Evolutionary conservation across 768 basidiomycete genomes (phyloP).

Genomic region (Brasilioporus rufonigricans): DNA sequence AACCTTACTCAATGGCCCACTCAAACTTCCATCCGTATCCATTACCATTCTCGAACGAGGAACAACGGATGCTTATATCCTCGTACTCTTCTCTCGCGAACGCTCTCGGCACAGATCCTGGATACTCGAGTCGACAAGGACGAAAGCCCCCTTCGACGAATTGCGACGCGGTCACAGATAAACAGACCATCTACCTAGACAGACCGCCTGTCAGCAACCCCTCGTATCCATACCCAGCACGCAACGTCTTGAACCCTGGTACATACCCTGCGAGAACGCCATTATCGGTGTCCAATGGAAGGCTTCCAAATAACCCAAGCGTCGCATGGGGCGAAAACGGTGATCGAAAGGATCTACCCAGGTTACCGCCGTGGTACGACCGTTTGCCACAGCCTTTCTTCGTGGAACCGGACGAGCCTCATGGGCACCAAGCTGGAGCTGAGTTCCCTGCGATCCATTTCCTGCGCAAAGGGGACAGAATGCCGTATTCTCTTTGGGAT

Average conservation of each 20-base stretch:
- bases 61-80: constrained; percentile 15
- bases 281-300: constrained; percentile 6
- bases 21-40: constrained; percentile 16
- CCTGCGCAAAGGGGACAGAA: constrained; percentile 19
- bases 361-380: constrained; percentile 6
- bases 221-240: constrained; percentile 30
- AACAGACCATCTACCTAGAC: constrained; percentile 17
- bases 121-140: constrained; percentile 6
- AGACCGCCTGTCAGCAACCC: constrained; percentile 17
- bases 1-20: constrained; percentile 17
- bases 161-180: constrained; percentile 6
- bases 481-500: constrained; percentile 28
- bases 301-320: background rate
- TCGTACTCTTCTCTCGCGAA: constrained; percentile 26
- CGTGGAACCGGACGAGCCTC: constrained; percentile 11
- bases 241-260: constrained; percentile 27
- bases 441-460: constrained; percentile 34
- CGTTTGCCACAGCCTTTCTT: constrained; percentile 21
- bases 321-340: background rate
- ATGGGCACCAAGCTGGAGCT: constrained; percentile 11
- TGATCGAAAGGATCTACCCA: background rate
- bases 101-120: constrained; percentile 19
- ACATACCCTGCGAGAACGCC: constrained; percentile 15
- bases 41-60: constrained; percentile 19
- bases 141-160: background rate